phyloP scores from a whole-genome alignment of 345 rosid genomes.

The Eucalyptus tenuipes region DNA sequence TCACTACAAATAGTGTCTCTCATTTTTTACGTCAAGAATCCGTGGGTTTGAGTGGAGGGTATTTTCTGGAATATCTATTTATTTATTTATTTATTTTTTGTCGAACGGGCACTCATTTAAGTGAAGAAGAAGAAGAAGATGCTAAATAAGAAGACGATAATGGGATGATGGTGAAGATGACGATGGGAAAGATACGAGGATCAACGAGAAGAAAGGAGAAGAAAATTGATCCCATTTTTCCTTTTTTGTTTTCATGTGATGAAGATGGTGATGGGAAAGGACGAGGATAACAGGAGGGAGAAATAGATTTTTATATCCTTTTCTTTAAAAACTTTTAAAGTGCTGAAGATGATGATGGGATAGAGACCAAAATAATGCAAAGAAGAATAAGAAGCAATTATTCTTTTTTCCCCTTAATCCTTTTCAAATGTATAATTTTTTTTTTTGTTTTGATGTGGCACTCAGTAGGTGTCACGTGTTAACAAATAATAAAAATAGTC shows the following conservation, averaged over 20 bases:
- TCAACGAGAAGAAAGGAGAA: background rate
- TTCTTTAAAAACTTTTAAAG: background rate
- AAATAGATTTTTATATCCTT: background rate
- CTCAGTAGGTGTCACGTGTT: rapidly evolving
- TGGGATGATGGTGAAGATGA: background rate
- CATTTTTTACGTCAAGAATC: background rate
- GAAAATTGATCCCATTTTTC: background rate
- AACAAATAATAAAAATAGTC: background rate
- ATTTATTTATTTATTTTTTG: too few relatives aligned
- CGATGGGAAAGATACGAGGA: background rate
- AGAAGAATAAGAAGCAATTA: background rate
- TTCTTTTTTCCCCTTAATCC: background rate
- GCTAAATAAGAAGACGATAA: background rate
- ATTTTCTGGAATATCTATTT: rapidly evolving
- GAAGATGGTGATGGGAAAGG: background rate
- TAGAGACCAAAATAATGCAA: background rate
- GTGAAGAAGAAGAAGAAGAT: background rate
- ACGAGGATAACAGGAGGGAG: background rate
- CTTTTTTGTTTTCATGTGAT: background rate
- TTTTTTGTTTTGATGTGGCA: background rate
- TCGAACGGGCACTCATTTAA: background rate
- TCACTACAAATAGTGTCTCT: background rate
- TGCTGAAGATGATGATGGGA: background rate
- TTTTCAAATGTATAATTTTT: background rate
- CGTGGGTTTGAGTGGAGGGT: background rate